These are phyloP conservation scores for Rhizopogon roseolus DNA, from an alignment of 768 basidiomycete genomes.

Conservation along the genomic window DNA sequence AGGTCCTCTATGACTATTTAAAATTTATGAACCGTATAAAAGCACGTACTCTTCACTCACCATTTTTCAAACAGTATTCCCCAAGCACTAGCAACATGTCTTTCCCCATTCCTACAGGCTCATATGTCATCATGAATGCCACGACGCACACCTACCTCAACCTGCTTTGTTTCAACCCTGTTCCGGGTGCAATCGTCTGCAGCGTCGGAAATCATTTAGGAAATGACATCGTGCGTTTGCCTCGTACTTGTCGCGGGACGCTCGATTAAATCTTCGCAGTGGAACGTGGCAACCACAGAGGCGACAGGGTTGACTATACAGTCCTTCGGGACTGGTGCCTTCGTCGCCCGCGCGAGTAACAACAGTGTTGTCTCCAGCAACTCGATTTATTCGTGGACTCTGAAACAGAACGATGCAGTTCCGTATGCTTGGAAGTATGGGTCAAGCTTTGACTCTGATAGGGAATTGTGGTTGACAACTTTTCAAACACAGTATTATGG, in stretches of 20 bases:
- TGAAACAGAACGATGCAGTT: not conserved
- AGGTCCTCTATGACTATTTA: too few relatives aligned
- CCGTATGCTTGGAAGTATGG: slow-evolving; percentile 6
- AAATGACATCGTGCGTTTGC: slow-evolving; percentile 5
- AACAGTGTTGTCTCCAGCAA: not conserved
- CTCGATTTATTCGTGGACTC: slow-evolving; percentile 3
- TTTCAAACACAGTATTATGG: slow-evolving; percentile 1
- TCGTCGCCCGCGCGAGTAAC: not conserved
- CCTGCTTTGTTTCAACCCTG: not conserved
- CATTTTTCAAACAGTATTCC: not conserved
- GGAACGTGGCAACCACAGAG: slow-evolving; percentile 6
- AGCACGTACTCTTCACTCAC: too few relatives aligned
- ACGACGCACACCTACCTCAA: slow-evolving; percentile 9
- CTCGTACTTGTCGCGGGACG: not conserved
- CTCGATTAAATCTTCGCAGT: not conserved
- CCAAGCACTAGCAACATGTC: not conserved
- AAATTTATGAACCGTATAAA: too few relatives aligned
- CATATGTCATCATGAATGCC: slow-evolving; percentile 8
- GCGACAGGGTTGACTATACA: slow-evolving; percentile 1
- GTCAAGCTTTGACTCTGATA: not conserved
- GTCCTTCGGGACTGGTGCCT: slow-evolving; percentile 4
- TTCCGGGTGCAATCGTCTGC: slow-evolving; percentile 1
- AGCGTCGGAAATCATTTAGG: slow-evolving; percentile 8
- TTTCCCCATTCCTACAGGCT: slow-evolving; percentile 4
- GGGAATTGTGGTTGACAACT: not conserved